Base-by-base conservation (phyloP, 225 moss, liverwort and hornwort species). In the Physcomitrium patens region DNA sequence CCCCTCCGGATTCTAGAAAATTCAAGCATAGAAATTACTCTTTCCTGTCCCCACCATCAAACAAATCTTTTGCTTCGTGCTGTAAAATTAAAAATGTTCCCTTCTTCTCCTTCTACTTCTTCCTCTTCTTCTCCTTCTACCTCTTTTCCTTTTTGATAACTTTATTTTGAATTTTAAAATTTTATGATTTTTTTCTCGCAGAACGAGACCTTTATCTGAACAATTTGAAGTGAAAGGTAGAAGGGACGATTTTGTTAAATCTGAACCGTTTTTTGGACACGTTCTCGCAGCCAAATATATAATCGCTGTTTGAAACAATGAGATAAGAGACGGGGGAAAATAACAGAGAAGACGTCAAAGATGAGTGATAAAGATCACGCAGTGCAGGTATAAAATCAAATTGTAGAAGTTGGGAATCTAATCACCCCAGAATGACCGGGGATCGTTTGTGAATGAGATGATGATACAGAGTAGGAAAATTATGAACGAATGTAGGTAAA, bases 121-220 rank as follows among this genome's bases (percentile, higher is more conserved):
- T 2, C 31, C 5, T 31, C 31, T 31, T 5, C 5, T 2, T 31
- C 2, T 31, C 2, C 31, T 31, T 31, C 31, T 31, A 31, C 3
- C 5, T 31, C 3, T 28, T 27, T 45, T 53, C 31, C 55, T n/a
- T n/a, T n/a, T n/a, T n/a, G n/a, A n/a, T n/a, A n/a, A n/a, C n/a
- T n/a, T n/a, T n/a, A n/a, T n/a, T n/a, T n/a, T n/a, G n/a, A n/a
- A n/a, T n/a, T n/a, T n/a, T n/a, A 10, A 3, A 89, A 59, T 66
- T 82, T 76, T n/a, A 72, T 63, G 57, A 65, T 85, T 86, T 73
- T 86, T 84, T 71, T 87, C 86, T 19, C 64, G 72, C 60, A 85
- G 57, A 66, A 78, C 73, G 53, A 49, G 47, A 86, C 56, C 54
- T 85, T 86, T 76, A 75, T 81, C 83, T 86, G 79, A 74, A 70